These are phyloP conservation scores for Chlamydomonas sphaeroides DNA, from an alignment of 139 green algal genomes.

Conservation along the genomic window DNA sequence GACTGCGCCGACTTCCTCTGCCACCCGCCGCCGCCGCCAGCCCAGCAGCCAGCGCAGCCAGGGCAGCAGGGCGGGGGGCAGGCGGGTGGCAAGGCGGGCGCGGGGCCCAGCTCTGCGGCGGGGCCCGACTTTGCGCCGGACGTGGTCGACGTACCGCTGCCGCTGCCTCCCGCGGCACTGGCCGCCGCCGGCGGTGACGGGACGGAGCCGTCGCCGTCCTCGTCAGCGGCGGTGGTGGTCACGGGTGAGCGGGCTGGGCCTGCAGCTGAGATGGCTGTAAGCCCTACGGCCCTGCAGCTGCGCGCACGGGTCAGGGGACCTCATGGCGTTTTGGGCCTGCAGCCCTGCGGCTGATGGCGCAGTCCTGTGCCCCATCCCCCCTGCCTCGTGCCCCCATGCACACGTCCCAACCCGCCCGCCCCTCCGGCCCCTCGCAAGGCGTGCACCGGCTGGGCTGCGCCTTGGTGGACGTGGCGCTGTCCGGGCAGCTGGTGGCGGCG, in stretches of 20 bases:
- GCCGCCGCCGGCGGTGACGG: too few relatives aligned
- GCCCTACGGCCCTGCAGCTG: neutral
- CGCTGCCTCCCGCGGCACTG: slow-evolving; percentile 27
- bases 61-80: too few relatives aligned
- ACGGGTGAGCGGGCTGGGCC: neutral
- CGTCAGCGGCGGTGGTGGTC: neutral
- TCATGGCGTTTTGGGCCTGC: neutral
- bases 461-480: neutral
- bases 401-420: neutral
- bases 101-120: neutral
- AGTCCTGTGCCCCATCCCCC: neutral
- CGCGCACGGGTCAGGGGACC: too few relatives aligned
- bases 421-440: neutral
- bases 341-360: too few relatives aligned
- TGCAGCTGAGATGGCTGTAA: neutral
- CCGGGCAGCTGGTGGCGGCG: slow-evolving; percentile 8
- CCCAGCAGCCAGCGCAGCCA: neutral
- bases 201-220: too few relatives aligned
- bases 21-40: neutral
- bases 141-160: slow-evolving; percentile 69
- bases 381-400: too few relatives aligned
- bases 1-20: neutral
- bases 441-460: neutral
- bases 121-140: slow-evolving; percentile 4
- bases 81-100: neutral